Percentiles rank a stretch among this genome's conserved stretches.
These are phyloP conservation scores for Areca catechu DNA, from an alignment of 176 grass and related monocot genomes.

Conservation along the genomic window DNA sequence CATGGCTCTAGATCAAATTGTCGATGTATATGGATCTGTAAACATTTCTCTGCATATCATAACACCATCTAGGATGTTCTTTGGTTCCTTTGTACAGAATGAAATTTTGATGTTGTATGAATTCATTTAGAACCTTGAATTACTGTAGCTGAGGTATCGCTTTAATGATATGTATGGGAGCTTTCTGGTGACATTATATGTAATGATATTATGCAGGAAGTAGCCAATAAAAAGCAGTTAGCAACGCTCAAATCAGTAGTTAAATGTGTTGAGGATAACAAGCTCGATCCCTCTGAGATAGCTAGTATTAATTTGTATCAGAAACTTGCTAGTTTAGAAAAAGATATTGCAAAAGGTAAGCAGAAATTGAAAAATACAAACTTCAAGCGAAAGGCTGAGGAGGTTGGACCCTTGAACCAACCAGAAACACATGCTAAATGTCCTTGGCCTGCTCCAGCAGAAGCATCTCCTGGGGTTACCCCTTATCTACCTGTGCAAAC, in stretches of 20 bases:
- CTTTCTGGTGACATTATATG: not conserved
- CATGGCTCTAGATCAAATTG: too few relatives aligned
- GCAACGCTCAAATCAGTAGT: conserved; percentile 30
- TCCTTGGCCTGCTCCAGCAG: conserved; percentile 5
- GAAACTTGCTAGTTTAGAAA: conserved; percentile 32
- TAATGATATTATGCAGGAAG: conserved; percentile 26
- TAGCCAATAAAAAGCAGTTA: conserved; percentile 33
- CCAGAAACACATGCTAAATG: not conserved
- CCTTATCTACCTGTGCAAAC: conserved; percentile 2
- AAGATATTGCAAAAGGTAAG: conserved; percentile 2
- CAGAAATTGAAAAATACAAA: conserved; percentile 11
- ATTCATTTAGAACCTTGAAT: too few relatives aligned
- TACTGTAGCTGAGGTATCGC: too few relatives aligned
- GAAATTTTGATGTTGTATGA: too few relatives aligned
- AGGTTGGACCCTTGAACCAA: not conserved
- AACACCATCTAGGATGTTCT: too few relatives aligned
- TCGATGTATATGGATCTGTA: too few relatives aligned
- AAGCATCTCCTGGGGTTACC: not conserved
- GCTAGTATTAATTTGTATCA: conserved; percentile 22
- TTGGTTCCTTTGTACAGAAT: too few relatives aligned
- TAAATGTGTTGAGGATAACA: conserved; percentile 31
- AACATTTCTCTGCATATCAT: too few relatives aligned
- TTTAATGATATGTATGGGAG: too few relatives aligned
- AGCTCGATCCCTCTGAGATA: conserved; percentile 22
- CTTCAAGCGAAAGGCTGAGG: conserved; percentile 15